These are phyloP conservation scores for Penicillium ochrochloron DNA, from an alignment of 495 filamentous ascomycete species.

Conservation along the genomic window DNA sequence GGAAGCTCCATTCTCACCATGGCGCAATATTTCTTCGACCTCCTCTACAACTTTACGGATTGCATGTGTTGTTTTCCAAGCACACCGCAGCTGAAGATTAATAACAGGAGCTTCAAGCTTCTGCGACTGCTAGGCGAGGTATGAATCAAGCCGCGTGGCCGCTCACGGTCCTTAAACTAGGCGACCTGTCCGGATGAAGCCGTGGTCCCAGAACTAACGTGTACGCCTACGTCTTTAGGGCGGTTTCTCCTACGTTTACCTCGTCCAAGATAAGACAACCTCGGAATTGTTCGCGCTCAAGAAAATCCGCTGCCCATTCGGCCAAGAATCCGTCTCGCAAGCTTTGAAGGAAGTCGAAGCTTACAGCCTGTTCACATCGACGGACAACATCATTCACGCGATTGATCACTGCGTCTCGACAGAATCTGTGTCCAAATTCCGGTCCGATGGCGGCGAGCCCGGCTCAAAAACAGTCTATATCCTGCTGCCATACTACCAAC, in stretches of 20 bases:
- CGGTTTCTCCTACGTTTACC: constrained; percentile 98
- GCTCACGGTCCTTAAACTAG: not conserved
- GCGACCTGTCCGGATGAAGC: constrained; percentile 17
- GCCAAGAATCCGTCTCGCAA: constrained; percentile 90
- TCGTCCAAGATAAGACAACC: constrained; percentile 85
- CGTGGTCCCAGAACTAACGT: constrained; percentile 17
- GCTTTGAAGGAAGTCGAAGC: constrained; percentile 97
- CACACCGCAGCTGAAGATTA: constrained; percentile 92
- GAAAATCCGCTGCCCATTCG: constrained; percentile 97
- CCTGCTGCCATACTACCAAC: constrained; percentile 88
- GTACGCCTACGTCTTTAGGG: constrained; percentile 55
- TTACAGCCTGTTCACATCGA: constrained; percentile 83
- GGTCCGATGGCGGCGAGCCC: constrained; percentile 58
- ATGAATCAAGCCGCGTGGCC: constrained; percentile 17
- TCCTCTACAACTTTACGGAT: constrained; percentile 87
- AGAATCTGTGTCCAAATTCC: constrained; percentile 63
- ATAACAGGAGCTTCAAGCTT: constrained; percentile 93
- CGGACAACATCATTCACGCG: constrained; percentile 86
- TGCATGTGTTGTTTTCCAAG: constrained; percentile 96
- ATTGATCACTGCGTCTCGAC: constrained; percentile 79
- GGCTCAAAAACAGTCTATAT: constrained; percentile 94
- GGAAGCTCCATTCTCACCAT: constrained; percentile 48
- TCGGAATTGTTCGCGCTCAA: constrained; percentile 91
- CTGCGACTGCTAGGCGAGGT: constrained; percentile 90
- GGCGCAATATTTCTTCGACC: constrained; percentile 85